phyloP scores from a whole-genome alignment of 805 yeast genomes.

The Kodamaea sagamina region DNA sequence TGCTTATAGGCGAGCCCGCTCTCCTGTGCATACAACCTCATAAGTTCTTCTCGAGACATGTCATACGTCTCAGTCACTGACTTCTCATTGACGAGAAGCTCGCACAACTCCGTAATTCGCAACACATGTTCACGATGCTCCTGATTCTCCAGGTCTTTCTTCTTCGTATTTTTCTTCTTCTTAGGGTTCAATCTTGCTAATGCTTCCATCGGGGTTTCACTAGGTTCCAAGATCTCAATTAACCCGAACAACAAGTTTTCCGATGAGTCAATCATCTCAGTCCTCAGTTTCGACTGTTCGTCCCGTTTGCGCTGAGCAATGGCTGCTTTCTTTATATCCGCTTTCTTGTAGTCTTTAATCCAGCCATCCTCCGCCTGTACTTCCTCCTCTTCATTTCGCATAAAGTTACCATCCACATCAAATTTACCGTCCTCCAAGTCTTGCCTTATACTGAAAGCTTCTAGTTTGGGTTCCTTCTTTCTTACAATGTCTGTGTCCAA shows the following conservation, averaged over 20 bases:
- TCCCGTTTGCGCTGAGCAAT: constrained; percentile 31
- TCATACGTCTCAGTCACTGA: constrained; percentile 52
- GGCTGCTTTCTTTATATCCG: constrained; percentile 46
- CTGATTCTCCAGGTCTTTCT: constrained; percentile 14
- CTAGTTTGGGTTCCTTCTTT: constrained; percentile 47
- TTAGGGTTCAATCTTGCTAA: constrained; percentile 42
- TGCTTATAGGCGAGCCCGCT: constrained; percentile 40
- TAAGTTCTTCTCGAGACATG: constrained; percentile 55
- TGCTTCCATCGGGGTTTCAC: constrained; percentile 61
- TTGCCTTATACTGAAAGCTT: constrained; percentile 59
- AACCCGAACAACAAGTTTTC: constrained; percentile 27
- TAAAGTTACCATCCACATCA: constrained; percentile 62
- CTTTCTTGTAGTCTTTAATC: constrained; percentile 34
- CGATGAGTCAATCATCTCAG: constrained; percentile 15
- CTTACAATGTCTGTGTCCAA: constrained; percentile 11
- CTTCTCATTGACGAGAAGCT: constrained; percentile 42
- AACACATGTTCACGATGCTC: constrained; percentile 24
- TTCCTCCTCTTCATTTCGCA: constrained; percentile 39
- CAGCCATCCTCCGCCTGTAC: constrained; percentile 36
- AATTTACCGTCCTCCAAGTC: constrained; percentile 62
- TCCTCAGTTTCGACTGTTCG: constrained; percentile 18
- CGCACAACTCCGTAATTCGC: constrained; percentile 51
- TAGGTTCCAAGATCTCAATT: constrained; percentile 53
- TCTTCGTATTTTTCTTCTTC: constrained; percentile 22
- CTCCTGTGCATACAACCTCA: constrained; percentile 43